These are phyloP conservation scores for Dujonia santamariae DNA, from an alignment of 1,139 yeast genomes.

Conservation along the genomic window DNA sequence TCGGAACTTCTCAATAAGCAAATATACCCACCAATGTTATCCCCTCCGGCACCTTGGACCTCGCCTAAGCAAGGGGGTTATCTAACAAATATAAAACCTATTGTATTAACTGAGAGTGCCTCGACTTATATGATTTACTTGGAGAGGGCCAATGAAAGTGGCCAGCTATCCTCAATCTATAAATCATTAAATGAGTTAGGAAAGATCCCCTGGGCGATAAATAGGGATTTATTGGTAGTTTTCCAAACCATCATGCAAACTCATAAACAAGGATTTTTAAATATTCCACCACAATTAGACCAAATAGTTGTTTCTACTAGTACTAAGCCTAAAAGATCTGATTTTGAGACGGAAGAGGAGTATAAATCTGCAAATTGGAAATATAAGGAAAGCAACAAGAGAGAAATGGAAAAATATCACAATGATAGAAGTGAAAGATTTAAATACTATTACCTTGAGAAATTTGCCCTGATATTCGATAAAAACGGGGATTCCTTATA, in stretches of 20 bases:
- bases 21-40: slow-evolving; percentile 36
- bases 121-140: slow-evolving; percentile 19
- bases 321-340: not conserved
- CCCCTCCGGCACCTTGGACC: slow-evolving; percentile 38
- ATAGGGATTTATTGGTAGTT: slow-evolving; percentile 21
- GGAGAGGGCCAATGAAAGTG: slow-evolving; percentile 25
- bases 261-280: slow-evolving; percentile 22
- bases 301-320: not conserved
- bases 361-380: slow-evolving; percentile 7
- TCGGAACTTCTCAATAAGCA: slow-evolving; percentile 16
- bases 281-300: slow-evolving; percentile 24
- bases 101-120: slow-evolving; percentile 22
- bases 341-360: not conserved
- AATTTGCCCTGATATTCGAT: slow-evolving; percentile 25
- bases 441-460: slow-evolving; percentile 19
- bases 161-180: slow-evolving; percentile 33
- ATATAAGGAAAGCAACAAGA: slow-evolving; percentile 6
- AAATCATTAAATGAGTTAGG: slow-evolving; percentile 30
- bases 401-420: slow-evolving; percentile 12
- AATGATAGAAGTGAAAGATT: slow-evolving; percentile 19
- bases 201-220: slow-evolving; percentile 35
- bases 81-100: slow-evolving; percentile 21
- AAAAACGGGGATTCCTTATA: slow-evolving; percentile 37
- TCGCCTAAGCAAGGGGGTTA: slow-evolving; percentile 36
- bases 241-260: slow-evolving; percentile 21